phyloP scores from a whole-genome alignment of 2,329 filamentous ascomycete genomes.

The Scedosporium minutisporum region DNA sequence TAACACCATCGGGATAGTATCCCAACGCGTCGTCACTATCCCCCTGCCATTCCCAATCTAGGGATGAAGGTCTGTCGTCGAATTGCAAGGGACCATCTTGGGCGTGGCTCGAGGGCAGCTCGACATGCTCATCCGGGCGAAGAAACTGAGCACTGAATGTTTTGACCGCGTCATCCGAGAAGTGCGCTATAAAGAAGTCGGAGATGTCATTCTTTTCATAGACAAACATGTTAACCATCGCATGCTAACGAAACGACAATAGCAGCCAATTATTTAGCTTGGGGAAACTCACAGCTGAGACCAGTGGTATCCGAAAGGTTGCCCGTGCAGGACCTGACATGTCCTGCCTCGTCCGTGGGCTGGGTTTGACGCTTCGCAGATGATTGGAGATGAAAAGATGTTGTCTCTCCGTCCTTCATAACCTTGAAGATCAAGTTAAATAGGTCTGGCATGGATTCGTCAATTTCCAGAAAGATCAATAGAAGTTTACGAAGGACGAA shows the following conservation, averaged over 20 bases:
- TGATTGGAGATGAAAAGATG: no score
- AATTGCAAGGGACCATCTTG: background rate
- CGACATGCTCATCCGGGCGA: conserved; percentile 16
- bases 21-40: conserved; percentile 62
- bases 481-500: no score
- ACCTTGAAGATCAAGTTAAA: no score
- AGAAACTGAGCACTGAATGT: conserved; percentile 36
- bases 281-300: conserved; percentile 17
- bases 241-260: no score
- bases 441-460: no score
- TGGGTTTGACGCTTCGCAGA: background rate
- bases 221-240: background rate
- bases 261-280: no score
- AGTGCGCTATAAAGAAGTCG: conserved; percentile 51
- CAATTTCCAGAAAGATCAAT: no score
- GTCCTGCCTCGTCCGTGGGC: background rate
- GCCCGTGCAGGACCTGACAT: background rate
- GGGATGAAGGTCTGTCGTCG: background rate
- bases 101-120: background rate
- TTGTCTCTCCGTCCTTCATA: no score
- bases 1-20: conserved; percentile 77
- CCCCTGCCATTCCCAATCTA: conserved; percentile 10
- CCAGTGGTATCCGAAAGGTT: conserved; percentile 11
- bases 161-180: conserved; percentile 34
- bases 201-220: conserved; percentile 44